phyloP scores from a whole-genome alignment of 257 asterid genomes.

The Salvia splendens region DNA sequence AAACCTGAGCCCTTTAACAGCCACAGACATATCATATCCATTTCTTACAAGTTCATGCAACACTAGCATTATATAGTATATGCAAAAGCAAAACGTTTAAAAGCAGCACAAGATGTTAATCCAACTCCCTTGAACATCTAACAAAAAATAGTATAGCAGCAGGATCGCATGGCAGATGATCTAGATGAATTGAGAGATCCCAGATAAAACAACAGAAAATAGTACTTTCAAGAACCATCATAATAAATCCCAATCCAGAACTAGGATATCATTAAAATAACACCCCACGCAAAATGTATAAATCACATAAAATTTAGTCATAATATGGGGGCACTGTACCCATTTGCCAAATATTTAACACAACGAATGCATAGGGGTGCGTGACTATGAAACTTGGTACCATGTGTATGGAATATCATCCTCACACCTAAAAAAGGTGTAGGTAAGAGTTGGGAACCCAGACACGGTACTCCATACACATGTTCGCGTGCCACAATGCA shows the following conservation, averaged over 20 bases:
- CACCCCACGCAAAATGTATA: neutral
- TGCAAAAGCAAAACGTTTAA: constrained; percentile 5
- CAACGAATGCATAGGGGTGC: neutral
- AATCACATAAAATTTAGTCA: neutral
- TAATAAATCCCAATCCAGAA: neutral
- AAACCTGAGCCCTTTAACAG: constrained; percentile 5
- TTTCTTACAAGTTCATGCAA: neutral
- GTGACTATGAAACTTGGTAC: neutral
- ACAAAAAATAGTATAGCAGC: neutral
- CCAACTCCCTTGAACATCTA: neutral
- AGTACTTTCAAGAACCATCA: neutral
- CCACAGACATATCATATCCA: too few species aligned
- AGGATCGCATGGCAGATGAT: neutral
- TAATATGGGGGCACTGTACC: neutral
- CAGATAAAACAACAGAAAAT: neutral
- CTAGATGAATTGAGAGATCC: neutral
- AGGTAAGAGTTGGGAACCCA: neutral
- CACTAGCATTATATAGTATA: constrained; percentile 18
- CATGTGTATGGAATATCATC: neutral
- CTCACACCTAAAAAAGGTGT: neutral
- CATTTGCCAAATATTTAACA: neutral
- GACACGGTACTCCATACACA: neutral
- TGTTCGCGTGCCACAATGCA: neutral
- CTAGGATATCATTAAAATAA: neutral
- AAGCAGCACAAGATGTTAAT: neutral